Evolutionary conservation across 331 rosid species (phyloP).

Genomic region (Malus hybrid): DNA sequence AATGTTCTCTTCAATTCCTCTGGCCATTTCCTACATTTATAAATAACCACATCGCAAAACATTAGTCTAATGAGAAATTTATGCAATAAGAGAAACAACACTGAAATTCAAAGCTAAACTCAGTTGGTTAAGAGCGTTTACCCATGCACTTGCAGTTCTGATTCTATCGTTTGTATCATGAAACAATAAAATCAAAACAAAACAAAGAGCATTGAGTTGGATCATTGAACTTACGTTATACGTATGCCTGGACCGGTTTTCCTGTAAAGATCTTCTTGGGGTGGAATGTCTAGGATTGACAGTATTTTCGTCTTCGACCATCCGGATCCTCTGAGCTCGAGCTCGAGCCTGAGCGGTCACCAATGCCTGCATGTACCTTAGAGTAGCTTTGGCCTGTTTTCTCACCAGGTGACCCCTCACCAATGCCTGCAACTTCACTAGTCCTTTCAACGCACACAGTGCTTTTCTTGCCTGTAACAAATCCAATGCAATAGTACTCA

Average conservation of each 20-base stretch:
- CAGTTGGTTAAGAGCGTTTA: too few species aligned
- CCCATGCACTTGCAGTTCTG: too few species aligned
- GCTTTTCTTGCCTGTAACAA: conserved; percentile 77
- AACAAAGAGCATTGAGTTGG: not conserved
- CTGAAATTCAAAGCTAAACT: not conserved
- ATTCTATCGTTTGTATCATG: too few species aligned
- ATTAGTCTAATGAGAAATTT: not conserved
- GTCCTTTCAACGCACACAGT: conserved; percentile 66
- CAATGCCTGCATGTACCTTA: conserved; percentile 90
- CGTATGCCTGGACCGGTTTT: conserved; percentile 26
- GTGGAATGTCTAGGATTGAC: conserved; percentile 30
- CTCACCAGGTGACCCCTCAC: conserved; percentile 91
- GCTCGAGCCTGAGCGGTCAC: conserved; percentile 89
- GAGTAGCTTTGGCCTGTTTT: conserved; percentile 65
- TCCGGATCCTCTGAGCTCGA: conserved; percentile 64
- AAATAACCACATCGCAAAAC: not conserved
- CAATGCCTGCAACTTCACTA: conserved; percentile 88
- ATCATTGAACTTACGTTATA: conserved; percentile 43
- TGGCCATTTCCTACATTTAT: conserved; percentile 48
- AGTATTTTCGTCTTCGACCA: conserved; percentile 39
- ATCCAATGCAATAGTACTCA: conserved; percentile 2
- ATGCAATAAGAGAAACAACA: not conserved
- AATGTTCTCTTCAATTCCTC: conserved; percentile 64
- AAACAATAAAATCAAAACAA: too few species aligned
- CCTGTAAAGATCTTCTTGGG: conserved; percentile 41